phyloP scores from a whole-genome alignment of 2,329 filamentous ascomycete genomes.

The Leptographium galeiforme region DNA sequence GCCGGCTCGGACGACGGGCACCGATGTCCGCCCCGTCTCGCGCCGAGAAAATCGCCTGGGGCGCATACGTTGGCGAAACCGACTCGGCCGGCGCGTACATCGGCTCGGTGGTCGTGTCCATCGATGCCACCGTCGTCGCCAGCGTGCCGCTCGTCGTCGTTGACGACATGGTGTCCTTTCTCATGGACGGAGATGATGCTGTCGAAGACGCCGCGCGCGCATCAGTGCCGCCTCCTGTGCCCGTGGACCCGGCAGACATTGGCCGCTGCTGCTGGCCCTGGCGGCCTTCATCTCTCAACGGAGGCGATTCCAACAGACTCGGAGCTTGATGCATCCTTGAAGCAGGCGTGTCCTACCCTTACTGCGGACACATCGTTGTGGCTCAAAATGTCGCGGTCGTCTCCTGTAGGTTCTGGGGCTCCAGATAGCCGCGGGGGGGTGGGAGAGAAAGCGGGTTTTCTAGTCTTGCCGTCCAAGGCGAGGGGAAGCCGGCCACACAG shows the following conservation, averaged over 20 bases:
- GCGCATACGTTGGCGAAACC: constrained; percentile 29
- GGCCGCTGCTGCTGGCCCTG: constrained; percentile 13
- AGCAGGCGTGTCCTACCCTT: background rate
- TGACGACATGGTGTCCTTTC: constrained; percentile 40
- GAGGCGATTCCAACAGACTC: constrained; percentile 19
- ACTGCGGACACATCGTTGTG: background rate
- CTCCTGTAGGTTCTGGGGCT: background rate
- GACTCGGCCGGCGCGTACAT: constrained; percentile 34
- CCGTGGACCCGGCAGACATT: constrained; percentile 8
- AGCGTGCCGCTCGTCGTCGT: constrained; percentile 37
- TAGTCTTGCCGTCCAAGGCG: no score
- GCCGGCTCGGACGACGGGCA: constrained; percentile 40
- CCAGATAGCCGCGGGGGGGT: background rate
- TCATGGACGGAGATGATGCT: constrained; percentile 18
- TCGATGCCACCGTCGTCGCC: constrained; percentile 27
- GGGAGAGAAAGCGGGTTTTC: background rate
- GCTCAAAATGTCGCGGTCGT: background rate
- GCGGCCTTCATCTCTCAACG: constrained; percentile 13
- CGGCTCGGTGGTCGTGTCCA: constrained; percentile 34
- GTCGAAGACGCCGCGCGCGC: constrained; percentile 13
- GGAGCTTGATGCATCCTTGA: constrained; percentile 20
- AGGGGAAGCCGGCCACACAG: no score
- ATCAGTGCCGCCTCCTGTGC: constrained; percentile 2
- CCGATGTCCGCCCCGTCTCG: constrained; percentile 42
- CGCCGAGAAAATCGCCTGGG: constrained; percentile 40